A percentile compares a stretch with the other conserved stretches of the same genome.
These are phyloP conservation scores for Colletotrichum truncatum DNA, from an alignment of 2,329 filamentous ascomycete genomes.

Conservation along the genomic window DNA sequence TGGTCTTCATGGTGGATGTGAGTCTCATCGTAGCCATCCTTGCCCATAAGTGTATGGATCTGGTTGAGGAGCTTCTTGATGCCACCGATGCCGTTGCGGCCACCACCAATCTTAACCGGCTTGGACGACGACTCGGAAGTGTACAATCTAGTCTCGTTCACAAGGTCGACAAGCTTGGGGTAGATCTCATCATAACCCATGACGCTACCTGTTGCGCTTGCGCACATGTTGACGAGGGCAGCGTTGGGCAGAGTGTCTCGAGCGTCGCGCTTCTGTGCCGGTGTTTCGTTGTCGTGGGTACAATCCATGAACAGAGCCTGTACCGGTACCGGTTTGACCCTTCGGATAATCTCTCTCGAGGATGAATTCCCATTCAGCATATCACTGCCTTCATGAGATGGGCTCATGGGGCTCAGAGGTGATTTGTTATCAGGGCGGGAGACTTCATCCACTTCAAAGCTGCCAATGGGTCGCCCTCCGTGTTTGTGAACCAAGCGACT, in stretches of 20 bases:
- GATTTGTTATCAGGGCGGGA: constrained; percentile 65
- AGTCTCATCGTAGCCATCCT: constrained; percentile 92
- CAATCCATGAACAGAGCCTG: constrained; percentile 99
- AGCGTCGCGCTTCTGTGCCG: constrained; percentile 93
- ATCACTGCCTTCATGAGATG: constrained; percentile 38
- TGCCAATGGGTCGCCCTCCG: constrained; percentile 93
- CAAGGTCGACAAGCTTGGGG: constrained; percentile 90
- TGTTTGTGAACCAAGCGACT: constrained; percentile 93
- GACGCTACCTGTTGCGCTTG: constrained; percentile 92
- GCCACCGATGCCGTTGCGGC: constrained; percentile 86
- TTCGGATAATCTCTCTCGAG: constrained; percentile 74
- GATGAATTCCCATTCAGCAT: constrained; percentile 41
- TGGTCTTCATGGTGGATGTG: constrained; percentile 97
- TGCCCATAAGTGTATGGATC: constrained; percentile 95
- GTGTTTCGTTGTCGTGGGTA: constrained; percentile 97
- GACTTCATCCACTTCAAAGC: constrained; percentile 93
- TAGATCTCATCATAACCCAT: constrained; percentile 99
- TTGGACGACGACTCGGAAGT: constrained; percentile 76
- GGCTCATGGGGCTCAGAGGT: constrained; percentile 39
- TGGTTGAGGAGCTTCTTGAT: constrained; percentile 94
- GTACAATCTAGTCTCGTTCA: constrained; percentile 88
- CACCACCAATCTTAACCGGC: constrained; percentile 71
- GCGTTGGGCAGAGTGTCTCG: constrained; percentile 94
- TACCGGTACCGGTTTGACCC: constrained; percentile 86
- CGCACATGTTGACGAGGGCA: constrained; percentile 94